A percentile compares a stretch with the other conserved stretches of the same genome.
Conservation (phyloP, 164 flowering plant genomes). For the Annona squamosa region DNA sequence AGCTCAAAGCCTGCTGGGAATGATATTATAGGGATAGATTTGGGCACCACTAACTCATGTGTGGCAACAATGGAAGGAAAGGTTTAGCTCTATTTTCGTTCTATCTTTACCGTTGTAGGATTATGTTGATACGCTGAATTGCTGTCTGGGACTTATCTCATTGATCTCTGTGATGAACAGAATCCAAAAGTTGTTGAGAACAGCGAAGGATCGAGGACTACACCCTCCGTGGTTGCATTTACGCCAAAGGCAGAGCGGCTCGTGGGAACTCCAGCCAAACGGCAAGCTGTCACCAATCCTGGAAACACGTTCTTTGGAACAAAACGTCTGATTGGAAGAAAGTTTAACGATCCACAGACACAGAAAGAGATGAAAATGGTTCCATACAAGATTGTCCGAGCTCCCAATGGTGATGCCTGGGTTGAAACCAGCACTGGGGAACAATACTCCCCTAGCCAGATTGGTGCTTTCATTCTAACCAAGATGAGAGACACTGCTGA, state of each 20-base stretch:
- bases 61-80: slow-evolving; percentile 78
- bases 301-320: slow-evolving; percentile 14
- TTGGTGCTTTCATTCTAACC: slow-evolving; percentile 58
- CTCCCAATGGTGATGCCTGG: slow-evolving; percentile 72
- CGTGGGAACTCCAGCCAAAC: slow-evolving; percentile 15
- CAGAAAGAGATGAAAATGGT: slow-evolving; percentile 19
- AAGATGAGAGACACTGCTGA: slow-evolving; percentile 74
- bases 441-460: slow-evolving; percentile 55
- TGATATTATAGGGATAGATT: slow-evolving; percentile 70
- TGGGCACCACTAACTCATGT: slow-evolving; percentile 83
- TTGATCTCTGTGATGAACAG: slow-evolving; percentile 17
- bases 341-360: slow-evolving; percentile 13
- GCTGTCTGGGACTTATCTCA: neutral
- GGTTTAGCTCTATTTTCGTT: slow-evolving; percentile 28
- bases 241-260: slow-evolving; percentile 11
- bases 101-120: neutral
- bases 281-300: slow-evolving; percentile 14
- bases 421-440: slow-evolving; percentile 51
- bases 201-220: slow-evolving; percentile 38
- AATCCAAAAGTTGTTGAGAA: slow-evolving; percentile 55
- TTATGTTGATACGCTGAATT: neutral
- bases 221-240: slow-evolving; percentile 13
- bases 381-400: slow-evolving; percentile 36
- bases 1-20: slow-evolving; percentile 55
- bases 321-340: slow-evolving; percentile 14